phyloP scores from a whole-genome alignment of 192 early-diverging fungal species.

The Coemansia erecta region DNA sequence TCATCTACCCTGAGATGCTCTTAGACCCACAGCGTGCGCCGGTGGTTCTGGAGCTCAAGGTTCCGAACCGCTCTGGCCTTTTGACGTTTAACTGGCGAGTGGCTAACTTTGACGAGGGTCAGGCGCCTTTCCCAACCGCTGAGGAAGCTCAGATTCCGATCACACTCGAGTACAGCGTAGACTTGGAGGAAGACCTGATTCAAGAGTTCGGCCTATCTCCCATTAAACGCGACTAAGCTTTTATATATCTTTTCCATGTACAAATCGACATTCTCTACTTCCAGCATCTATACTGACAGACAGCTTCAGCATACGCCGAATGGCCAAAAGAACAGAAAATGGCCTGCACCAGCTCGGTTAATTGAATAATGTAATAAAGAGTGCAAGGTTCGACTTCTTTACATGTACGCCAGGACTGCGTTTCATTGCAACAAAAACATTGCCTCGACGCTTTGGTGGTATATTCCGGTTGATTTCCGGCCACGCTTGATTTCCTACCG shows the following conservation, averaged over 20 bases:
- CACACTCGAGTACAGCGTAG: constrained; percentile 46
- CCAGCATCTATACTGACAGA: not conserved
- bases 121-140: constrained; percentile 42
- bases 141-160: constrained; percentile 49
- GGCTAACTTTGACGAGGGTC: constrained; percentile 53
- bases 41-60: constrained; percentile 43
- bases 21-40: constrained; percentile 51
- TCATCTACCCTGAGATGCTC: constrained; percentile 44
- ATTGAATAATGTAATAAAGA: too few species aligned
- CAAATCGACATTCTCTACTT: too few species aligned
- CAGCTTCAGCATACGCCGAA: too few species aligned
- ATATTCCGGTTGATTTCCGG: not conserved
- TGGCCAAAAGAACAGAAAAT: too few species aligned
- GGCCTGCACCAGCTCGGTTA: too few species aligned
- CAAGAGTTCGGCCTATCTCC: constrained; percentile 28
- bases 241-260: not conserved
- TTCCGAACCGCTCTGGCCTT: constrained; percentile 35
- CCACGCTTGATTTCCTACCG: too few species aligned
- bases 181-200: constrained; percentile 38
- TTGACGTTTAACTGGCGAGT: constrained; percentile 48
- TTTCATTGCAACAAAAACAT: too few species aligned
- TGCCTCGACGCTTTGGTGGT: not conserved
- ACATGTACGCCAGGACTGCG: too few species aligned
- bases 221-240: constrained; percentile 22
- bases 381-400: too few species aligned